Evolutionary conservation across 768 basidiomycete genomes (phyloP), one percentile per base, ranked within the genome.

Genomic region (Neoboletus subvelutipes): DNA sequence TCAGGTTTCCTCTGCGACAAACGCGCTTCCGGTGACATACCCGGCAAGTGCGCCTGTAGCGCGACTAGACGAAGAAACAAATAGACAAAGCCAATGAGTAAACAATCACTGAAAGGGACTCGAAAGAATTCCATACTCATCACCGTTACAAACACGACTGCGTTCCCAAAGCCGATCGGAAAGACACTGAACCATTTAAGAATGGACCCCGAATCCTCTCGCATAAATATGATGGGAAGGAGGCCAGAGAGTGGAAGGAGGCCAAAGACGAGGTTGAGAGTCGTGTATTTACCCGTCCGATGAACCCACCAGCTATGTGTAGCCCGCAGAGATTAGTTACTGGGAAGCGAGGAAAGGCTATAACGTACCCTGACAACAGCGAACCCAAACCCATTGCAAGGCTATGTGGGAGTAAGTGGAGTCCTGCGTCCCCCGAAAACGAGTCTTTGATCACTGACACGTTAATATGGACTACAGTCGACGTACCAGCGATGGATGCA

Each of bases 151-250:
- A 61, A 52, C 11, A 67, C 60, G 15, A 67, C 33, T 15, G 55
- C 43, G 9, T 55, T 65, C 29, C 64, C 63, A 41, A 57, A 57
- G 8, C 58, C 61, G 8, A 67, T 41, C 7, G 65, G 64, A 26
- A 65, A 52, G 33, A 61, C 36, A n/a, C 57, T 57, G 2, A 63
- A 22, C 56, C 64, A 65, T 29, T 60, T 54, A 12, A 18, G 22
- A 5, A 56, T 22, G 41, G 54, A 45, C 4, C 46, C 41, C 3
- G 62, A 63, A 24, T 58, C 39, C 24, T 55, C 63, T 13, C 22
- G 49, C 37, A 60, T 47, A 20, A 55, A 34, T 33, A 56, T 42
- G 52, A 64, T 53, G 26, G 55, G 49, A 18, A 64, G 22, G n/a
- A 56, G 20, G 10, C 58, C 63, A 45, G 12, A 43, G 17, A 64